Evolutionary conservation across 1,139 yeast genomes (phyloP).

Genomic region (Pichiaceae sp.): DNA sequence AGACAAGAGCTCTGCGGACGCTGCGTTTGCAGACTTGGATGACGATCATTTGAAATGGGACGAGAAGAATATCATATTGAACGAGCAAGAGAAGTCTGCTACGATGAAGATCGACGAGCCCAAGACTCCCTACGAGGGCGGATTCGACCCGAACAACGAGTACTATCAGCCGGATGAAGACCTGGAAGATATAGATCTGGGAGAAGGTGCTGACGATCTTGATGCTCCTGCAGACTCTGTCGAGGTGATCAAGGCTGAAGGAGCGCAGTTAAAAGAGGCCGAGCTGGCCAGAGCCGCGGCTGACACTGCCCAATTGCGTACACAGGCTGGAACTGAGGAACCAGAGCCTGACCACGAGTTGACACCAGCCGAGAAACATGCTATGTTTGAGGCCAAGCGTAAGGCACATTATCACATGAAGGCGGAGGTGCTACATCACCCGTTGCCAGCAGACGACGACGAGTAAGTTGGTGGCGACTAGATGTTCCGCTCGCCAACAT

Average conservation of each 20-base stretch:
- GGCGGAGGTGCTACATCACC: conserved; percentile 39
- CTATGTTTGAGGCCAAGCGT: conserved; percentile 64
- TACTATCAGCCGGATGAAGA: conserved; percentile 73
- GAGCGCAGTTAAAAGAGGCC: conserved; percentile 22
- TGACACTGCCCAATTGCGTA: not conserved
- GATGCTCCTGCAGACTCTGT: conserved; percentile 12
- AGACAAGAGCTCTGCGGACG: conserved; percentile 3
- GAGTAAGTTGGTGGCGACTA: conserved; percentile 17
- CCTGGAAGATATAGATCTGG: conserved; percentile 44
- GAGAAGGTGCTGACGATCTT: conserved; percentile 36
- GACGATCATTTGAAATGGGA: conserved; percentile 58
- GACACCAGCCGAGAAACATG: conserved; percentile 57
- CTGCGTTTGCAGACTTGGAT: conserved; percentile 8
- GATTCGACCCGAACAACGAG: conserved; percentile 76
- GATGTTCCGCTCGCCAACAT: too few species aligned
- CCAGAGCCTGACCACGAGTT: conserved; percentile 28
- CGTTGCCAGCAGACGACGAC: conserved; percentile 18
- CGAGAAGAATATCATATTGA: conserved; percentile 55
- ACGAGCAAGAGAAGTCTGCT: conserved; percentile 63
- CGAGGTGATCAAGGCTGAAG: conserved; percentile 9
- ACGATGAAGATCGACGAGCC: conserved; percentile 92
- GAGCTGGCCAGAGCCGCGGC: conserved; percentile 8
- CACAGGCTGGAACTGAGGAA: conserved; percentile 8
- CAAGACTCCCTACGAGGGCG: conserved; percentile 94
- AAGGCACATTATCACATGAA: conserved; percentile 71